Conservation (phyloP, 1,284 basidiomycete genomes). For the Trichosporon sp. region DNA sequence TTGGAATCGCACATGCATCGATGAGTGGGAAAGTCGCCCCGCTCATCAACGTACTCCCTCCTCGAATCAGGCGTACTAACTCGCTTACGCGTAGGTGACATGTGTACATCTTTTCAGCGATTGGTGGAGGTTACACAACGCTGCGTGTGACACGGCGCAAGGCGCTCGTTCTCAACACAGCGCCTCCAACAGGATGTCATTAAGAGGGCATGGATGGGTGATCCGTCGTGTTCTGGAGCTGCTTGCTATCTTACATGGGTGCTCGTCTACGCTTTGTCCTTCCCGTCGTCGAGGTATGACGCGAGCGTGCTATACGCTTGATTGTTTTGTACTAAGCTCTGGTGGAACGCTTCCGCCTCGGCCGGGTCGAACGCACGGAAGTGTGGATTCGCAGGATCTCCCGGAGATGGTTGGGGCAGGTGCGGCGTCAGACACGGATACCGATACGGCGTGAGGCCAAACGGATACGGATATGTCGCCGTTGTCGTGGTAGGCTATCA, state of each 20-base stretch:
- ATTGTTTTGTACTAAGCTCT: not conserved
- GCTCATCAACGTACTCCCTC: not conserved
- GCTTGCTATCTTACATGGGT: not conserved
- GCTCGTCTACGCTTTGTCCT: not conserved
- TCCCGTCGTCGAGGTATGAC: not conserved
- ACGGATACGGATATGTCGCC: constrained; percentile 25
- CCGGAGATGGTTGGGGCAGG: constrained; percentile 27
- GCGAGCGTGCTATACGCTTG: not conserved
- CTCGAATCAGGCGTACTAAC: too few species aligned
- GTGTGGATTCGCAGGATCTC: constrained; percentile 26
- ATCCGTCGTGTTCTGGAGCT: not conserved
- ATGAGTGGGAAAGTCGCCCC: not conserved
- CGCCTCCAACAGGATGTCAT: not conserved
- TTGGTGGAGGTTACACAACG: not conserved
- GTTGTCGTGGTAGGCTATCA: not conserved
- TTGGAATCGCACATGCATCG: not conserved
- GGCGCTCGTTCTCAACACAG: not conserved
- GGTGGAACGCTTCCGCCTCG: constrained; percentile 4
- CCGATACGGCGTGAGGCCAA: constrained; percentile 34
- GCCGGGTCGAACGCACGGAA: constrained; percentile 29
- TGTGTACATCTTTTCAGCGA: not conserved
- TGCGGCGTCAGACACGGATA: constrained; percentile 30
- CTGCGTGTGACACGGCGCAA: not conserved
- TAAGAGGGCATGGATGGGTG: not conserved
- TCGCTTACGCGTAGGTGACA: not conserved